Base-by-base conservation (phyloP, 2,329 filamentous ascomycete genomes). In the Colletotrichum tropicale region DNA sequence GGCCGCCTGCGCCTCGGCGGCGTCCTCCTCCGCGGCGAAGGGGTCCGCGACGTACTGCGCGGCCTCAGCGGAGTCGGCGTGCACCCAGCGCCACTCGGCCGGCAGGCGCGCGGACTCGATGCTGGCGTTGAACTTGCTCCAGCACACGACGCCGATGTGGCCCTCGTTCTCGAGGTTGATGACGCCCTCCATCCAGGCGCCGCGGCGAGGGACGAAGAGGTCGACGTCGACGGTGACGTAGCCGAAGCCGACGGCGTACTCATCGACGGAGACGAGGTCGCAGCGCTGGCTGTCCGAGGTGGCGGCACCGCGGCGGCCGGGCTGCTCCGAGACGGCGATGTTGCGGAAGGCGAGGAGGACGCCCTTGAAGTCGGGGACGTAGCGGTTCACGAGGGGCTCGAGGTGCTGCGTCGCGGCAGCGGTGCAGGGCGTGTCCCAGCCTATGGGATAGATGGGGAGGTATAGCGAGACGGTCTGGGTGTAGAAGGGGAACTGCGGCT, bases 211-310 rank as follows among this genome's bases (percentile, higher is more conserved):
- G 36, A 94, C 91, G 83, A 98, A 98, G 21, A 98, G 87, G 60
- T 98, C 89, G 77, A 98, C 94, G 26, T 98, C 95, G 2, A 94
- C 95, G 0, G 95, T 98, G 26, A 98, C 91, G 93, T 96, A 98
- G 64, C 95, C 91, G 81, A 94, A 98, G 26, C 93, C 93, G 28
- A 95, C 95, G 9, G 94, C 95, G 82, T 96, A 98, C 85, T 98
- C 97, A 85, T 95, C 93, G 55, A 94, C 86, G 7, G 90, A 90
- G 5, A 88, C 81, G 6, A 90, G 82, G 13, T 85, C 79, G 16
- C 84, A 83, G 0, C 86, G 84, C 26, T 87, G 87, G 43, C 88
- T 81, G 74, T 92, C 88, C 18, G 88, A 87, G 7, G 86, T 82
- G 2, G 89, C 88, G 26, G 86, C 86, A 34, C 81, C 80, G 6